A percentile compares a stretch with the other conserved stretches of the same genome.
Evolutionary conservation across 768 basidiomycete species (phyloP).

Genomic region (Boletus tylopilopsis): DNA sequence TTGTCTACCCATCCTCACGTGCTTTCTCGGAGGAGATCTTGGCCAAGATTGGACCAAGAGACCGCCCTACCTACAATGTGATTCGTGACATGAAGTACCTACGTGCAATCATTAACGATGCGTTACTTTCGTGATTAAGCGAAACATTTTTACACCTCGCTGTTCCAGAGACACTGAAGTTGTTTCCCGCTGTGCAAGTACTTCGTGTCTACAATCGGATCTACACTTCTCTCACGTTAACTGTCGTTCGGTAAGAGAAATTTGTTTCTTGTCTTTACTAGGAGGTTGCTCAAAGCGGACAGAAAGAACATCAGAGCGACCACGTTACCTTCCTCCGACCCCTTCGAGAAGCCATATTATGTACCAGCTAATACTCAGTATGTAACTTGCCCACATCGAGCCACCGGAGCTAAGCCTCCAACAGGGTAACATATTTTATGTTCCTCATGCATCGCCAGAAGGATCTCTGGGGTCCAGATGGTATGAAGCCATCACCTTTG

Average conservation of each 20-base stretch:
- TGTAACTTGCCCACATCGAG: no score
- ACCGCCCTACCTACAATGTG: conserved; percentile 51
- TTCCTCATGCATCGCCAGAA: conserved; percentile 37
- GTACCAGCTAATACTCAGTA: conserved; percentile 48
- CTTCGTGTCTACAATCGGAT: neutral
- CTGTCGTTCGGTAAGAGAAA: conserved; percentile 42
- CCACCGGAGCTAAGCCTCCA: neutral
- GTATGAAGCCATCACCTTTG: conserved; percentile 7
- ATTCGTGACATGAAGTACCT: conserved; percentile 62
- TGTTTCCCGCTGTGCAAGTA: conserved; percentile 50
- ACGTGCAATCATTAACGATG: conserved; percentile 63
- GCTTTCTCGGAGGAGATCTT: conserved; percentile 58
- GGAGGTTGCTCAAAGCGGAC: neutral
- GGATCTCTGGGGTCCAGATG: conserved; percentile 38
- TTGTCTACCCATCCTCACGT: no score
- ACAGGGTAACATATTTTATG: conserved; percentile 17
- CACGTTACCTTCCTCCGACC: conserved; percentile 37
- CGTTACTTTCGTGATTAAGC: neutral
- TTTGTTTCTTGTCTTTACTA: neutral
- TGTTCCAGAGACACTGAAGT: conserved; percentile 46
- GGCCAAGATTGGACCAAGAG: conserved; percentile 43
- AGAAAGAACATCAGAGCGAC: conserved; percentile 48
- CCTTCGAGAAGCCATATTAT: conserved; percentile 45
- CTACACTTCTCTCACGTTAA: conserved; percentile 7
- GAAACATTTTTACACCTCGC: neutral